phyloP scores from a whole-genome alignment of 176 grass and related monocot species.

The Aegilops umbellulata region DNA sequence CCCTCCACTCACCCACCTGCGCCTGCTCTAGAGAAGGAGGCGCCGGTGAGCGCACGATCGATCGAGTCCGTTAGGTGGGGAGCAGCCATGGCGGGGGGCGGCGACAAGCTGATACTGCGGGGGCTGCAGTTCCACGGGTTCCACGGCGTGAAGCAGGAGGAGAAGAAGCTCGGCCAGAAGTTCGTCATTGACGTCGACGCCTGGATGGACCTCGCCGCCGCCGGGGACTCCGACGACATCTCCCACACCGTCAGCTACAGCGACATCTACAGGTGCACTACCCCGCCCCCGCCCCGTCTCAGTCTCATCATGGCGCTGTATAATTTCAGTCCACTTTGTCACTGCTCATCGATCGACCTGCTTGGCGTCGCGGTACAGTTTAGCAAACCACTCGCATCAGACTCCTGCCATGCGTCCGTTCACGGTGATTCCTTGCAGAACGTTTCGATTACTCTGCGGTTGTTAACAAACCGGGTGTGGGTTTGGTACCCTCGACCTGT shows the following conservation, averaged over 20 bases:
- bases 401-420: too few relatives aligned
- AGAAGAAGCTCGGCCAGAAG: slow-evolving; percentile 80
- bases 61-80: not conserved
- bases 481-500: too few relatives aligned
- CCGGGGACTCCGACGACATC: slow-evolving; percentile 64
- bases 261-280: slow-evolving; percentile 67
- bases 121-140: slow-evolving; percentile 93
- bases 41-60: not conserved
- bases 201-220: slow-evolving; percentile 70
- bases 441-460: too few relatives aligned
- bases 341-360: too few relatives aligned
- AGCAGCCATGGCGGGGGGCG: slow-evolving; percentile 17
- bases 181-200: slow-evolving; percentile 88
- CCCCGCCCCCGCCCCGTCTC: not conserved
- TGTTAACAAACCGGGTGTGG: too few relatives aligned
- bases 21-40: slow-evolving; percentile 5
- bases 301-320: too few relatives aligned
- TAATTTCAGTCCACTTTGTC: too few relatives aligned
- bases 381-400: too few relatives aligned
- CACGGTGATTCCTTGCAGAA: too few relatives aligned
- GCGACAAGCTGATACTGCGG: slow-evolving; percentile 80
- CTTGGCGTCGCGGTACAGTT: too few relatives aligned
- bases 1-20: not conserved
- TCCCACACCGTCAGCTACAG: slow-evolving; percentile 76
- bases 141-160: slow-evolving; percentile 79